Evolutionary conservation across 108 stramenopile genomes (phyloP), one percentile per base, ranked within the genome.

Genomic region (Skeletonema potamos): DNA sequence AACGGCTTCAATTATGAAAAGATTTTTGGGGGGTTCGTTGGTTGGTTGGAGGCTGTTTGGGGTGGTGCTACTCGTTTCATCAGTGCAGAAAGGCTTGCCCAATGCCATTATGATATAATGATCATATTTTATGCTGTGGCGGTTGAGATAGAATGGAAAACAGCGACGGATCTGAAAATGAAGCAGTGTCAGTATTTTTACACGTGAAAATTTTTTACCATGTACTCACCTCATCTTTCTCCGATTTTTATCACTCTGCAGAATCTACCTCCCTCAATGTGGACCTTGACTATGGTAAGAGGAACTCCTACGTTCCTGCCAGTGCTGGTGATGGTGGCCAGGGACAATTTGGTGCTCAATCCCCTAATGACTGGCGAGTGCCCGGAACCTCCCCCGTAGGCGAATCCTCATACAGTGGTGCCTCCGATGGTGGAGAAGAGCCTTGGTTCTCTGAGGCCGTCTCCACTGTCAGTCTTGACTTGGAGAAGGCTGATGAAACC

Each of bases 381-480:
- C 89, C 90, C 28, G 94, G 94, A 83, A 96, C 94, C 37, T 88
- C 87, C 61, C 94, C 94, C 51, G 79, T 92, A 17, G 94, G 94
- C 27, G 89, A 96, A 75, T 61, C 79, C 17, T 88, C 87, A 13
- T 96, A 88, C 64, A 34, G 76, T 24, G 94, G 92, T 66, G 91
- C 89, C 33, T 74, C 90, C 27, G 94, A 93, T 85, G 92, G 92
- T 69, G 92, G 91, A 68, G 94, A 93, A 60, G 94, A 96, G 70
- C 94, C 94, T 24, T 96, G 94, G 94, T 93, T 93, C 83, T 82
- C 94, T 27, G 94, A 96, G 83, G 94, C 94, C 39, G 88, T 96
- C 54, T 90, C 89, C 54, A 96, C 94, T 27, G 94, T 96, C 68
- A 85, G 84, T 39, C 86, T 96, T 36, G 94, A 96, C 75, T 78